Base-by-base conservation (phyloP, 2,329 filamentous ascomycete genomes). In the Berkeleyomyces rouxiae region DNA sequence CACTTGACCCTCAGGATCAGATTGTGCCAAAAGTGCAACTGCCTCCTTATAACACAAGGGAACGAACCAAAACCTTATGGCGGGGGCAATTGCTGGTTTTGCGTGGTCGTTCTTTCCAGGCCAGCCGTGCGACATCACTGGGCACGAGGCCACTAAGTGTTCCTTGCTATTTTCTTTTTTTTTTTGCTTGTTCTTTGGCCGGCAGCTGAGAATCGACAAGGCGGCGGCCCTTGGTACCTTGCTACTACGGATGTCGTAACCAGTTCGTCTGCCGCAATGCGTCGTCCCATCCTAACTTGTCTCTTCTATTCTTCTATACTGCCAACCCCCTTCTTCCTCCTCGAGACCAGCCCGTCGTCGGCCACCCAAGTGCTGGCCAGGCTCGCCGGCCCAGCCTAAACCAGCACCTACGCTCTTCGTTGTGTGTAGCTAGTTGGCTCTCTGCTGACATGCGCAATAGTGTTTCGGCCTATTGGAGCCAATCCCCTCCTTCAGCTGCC, bases 11-110 rank as follows among this genome's bases (percentile, higher is more conserved):
- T 44, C 39, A 59, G 39, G 57, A 59, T 43, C 44, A 33, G 57
- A 40, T 43, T 44, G 57, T 42, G 39, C 40, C 55, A 58, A 59
- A 59, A 59, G 40, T 46, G 40, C 57, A 59, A 58, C 37, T 42
- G 3, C 37, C 37, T 58, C 37, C 55, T 58, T 59, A 44, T 31
- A 36, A 59, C 42, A 59, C 57, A 39, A 59, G 57, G 42, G 40
- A 44, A n/a, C 40, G 57, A 36, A 36, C n/a, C 31, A 16, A 53
- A 53, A 53, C 49, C 49, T 33, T 53, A 53, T 53, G 49, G 49
- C 49, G 33, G 36, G 51, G 51, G 4, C 57, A 44, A 46, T 44
- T 44, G 57, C 57, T 44, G 37, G 10, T 59, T 46, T 44, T 46
- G 23, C n/a, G 33, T 46, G 16, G 7, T 36, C 23, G 13, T 46